Conservation (phyloP, 2,329 filamentous ascomycete genomes). For the Aspergillus pseudoviridinutans region DNA sequence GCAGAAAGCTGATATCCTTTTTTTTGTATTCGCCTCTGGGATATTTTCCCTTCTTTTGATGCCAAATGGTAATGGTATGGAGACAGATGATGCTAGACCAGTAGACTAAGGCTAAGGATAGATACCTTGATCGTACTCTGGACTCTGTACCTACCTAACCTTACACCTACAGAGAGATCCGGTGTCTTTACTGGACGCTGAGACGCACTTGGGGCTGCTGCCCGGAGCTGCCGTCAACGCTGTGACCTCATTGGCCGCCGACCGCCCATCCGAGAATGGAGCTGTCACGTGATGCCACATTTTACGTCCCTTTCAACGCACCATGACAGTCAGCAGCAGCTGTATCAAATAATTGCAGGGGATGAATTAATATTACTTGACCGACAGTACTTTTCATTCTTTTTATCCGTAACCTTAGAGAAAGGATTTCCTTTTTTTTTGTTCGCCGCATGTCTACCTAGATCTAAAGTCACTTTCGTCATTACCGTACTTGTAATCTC, state of each 20-base stretch:
- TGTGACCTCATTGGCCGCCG: no score
- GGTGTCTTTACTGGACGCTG: neutral
- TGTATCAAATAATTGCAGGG: neutral
- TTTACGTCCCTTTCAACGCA: neutral
- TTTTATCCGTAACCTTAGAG: neutral
- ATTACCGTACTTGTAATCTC: neutral
- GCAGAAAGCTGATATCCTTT: conserved; percentile 6
- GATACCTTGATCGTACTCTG: neutral
- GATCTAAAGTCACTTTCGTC: neutral
- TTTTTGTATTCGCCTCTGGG: neutral
- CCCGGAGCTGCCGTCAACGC: no score
- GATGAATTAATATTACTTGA: neutral
- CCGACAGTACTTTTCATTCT: neutral
- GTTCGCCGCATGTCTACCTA: neutral
- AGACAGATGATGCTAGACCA: neutral
- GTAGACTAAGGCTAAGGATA: neutral
- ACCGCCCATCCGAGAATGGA: no score
- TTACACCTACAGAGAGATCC: neutral
- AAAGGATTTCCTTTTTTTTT: neutral
- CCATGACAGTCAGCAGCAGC: neutral
- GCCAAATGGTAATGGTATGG: neutral
- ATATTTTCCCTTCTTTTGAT: conserved; percentile 1
- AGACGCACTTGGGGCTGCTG: neutral
- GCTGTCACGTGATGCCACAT: neutral
- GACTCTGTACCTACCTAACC: neutral